Evolutionary conservation across 495 filamentous ascomycete genomes (phyloP).

Genomic region (Immersiella caudata): DNA sequence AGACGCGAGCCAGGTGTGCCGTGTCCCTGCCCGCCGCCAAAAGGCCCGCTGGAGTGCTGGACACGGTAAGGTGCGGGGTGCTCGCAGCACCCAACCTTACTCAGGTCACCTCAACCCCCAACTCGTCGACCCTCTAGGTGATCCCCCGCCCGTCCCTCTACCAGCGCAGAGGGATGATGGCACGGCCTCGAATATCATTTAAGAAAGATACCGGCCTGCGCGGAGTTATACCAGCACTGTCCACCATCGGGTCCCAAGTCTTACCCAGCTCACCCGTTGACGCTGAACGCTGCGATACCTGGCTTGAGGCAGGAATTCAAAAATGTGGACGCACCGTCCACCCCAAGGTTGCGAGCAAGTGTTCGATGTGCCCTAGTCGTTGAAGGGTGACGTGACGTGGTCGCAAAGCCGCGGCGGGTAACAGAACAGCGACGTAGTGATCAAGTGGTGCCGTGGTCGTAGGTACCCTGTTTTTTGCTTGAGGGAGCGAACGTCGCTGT

Average conservation of each 20-base stretch:
- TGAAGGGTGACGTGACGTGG: background rate
- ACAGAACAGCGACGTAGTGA: background rate
- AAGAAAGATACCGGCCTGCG: too few relatives aligned
- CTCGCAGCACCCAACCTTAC: conserved; percentile 2
- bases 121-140: background rate
- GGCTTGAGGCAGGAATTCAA: background rate
- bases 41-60: conserved; percentile 10
- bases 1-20: conserved; percentile 27
- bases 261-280: background rate
- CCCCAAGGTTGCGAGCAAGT: background rate
- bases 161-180: too few relatives aligned
- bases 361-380: background rate
- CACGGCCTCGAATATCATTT: too few relatives aligned
- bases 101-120: background rate
- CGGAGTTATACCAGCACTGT: background rate
- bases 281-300: background rate
- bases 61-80: background rate
- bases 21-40: conserved; percentile 2
- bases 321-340: background rate
- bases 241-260: background rate
- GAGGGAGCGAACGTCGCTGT: too few relatives aligned
- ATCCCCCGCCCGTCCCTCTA: too few relatives aligned
- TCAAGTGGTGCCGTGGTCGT: background rate
- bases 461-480: background rate
- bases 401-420: background rate